Percentiles rank a stretch among this genome's conserved stretches.
Evolutionary conservation across 495 filamentous ascomycete genomes (phyloP).

Genomic region (Talaromyces liani): DNA sequence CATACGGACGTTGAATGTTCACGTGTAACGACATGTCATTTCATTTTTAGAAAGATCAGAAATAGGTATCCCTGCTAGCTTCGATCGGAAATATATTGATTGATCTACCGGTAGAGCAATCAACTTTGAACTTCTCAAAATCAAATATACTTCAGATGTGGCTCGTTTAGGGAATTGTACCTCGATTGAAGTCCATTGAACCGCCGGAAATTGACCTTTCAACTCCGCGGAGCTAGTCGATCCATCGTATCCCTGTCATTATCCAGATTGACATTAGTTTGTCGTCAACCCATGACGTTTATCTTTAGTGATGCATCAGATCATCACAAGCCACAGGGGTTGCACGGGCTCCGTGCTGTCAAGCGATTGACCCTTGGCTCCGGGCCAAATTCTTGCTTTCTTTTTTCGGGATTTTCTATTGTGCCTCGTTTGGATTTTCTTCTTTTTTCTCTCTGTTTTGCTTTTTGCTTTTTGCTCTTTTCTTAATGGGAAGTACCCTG

Average conservation of each 20-base stretch:
- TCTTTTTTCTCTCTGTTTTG: background rate
- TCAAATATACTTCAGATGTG: background rate
- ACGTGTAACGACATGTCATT: background rate
- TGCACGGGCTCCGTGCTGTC: background rate
- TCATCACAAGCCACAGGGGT: slow-evolving; percentile 1
- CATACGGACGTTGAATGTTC: background rate
- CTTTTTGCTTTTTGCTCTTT: background rate
- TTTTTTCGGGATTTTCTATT: background rate
- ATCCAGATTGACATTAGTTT: background rate
- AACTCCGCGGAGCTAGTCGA: background rate
- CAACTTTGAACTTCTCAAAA: background rate
- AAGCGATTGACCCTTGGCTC: background rate
- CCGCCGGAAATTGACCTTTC: background rate
- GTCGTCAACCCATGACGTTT: background rate
- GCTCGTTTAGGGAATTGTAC: background rate
- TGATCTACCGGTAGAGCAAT: background rate
- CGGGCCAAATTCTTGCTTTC: background rate
- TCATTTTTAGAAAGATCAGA: background rate
- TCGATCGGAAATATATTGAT: background rate
- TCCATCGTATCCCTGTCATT: background rate
- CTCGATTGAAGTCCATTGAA: background rate
- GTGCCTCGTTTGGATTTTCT: background rate
- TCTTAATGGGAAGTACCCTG: background rate
- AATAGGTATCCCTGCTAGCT: background rate
- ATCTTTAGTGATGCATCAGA: slow-evolving; percentile 1